Evolutionary conservation across 2,329 filamentous ascomycete genomes (phyloP).

Genomic region (Hirsutella minnesotensis): DNA sequence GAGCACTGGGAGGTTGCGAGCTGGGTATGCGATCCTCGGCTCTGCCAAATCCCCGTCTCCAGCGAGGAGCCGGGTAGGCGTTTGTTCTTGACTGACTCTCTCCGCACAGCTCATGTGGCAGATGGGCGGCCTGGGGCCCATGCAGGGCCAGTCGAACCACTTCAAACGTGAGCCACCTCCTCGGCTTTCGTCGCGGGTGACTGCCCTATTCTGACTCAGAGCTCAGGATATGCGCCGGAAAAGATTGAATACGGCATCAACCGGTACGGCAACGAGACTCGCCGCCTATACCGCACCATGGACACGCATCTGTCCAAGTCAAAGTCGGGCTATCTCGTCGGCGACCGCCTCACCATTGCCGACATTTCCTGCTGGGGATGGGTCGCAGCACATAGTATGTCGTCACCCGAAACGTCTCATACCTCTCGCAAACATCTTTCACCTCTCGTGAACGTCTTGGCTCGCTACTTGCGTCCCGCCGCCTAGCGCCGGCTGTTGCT

Average conservation of each 20-base stretch:
- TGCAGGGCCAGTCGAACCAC: background rate
- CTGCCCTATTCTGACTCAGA: background rate
- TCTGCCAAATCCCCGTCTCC: background rate
- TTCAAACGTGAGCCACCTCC: background rate
- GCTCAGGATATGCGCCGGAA: conserved; percentile 60
- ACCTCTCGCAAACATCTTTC: no score
- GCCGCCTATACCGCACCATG: conserved; percentile 69
- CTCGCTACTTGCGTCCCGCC: no score
- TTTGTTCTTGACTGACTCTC: background rate
- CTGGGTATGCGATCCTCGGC: conserved; percentile 42
- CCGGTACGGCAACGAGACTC: conserved; percentile 72
- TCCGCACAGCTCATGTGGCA: background rate
- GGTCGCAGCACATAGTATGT: conserved; percentile 43
- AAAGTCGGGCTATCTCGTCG: conserved; percentile 47
- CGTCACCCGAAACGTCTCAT: background rate
- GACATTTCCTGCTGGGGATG: conserved; percentile 77
- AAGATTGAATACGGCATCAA: conserved; percentile 73
- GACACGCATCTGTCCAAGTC: conserved; percentile 56
- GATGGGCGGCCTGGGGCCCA: background rate
- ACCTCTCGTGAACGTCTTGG: no score
- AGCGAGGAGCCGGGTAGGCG: background rate
- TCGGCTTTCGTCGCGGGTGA: background rate
- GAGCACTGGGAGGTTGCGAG: conserved; percentile 72
- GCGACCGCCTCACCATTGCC: conserved; percentile 59
- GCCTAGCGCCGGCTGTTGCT: background rate